phyloP scores from a whole-genome alignment of 2,329 filamentous ascomycete species.

The Colletotrichum echinochloae region DNA sequence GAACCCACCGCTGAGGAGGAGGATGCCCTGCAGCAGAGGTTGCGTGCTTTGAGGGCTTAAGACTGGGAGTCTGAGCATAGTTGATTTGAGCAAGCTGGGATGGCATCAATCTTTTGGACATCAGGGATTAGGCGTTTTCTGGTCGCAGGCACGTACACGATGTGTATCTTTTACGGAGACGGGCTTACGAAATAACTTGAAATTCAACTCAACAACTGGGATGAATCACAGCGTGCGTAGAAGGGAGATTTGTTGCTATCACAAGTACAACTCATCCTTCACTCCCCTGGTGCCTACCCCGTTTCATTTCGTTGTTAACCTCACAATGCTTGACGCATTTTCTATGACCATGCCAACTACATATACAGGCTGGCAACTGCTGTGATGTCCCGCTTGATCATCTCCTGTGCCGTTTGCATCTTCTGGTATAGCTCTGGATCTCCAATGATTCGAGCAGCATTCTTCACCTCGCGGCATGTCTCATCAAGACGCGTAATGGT shows the following conservation, averaged over 20 bases:
- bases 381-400: slow-evolving; percentile 96
- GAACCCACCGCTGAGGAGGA: slow-evolving; percentile 83
- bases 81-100: slow-evolving; percentile 4
- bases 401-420: slow-evolving; percentile 97
- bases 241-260: background rate
- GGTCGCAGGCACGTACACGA: slow-evolving; percentile 18
- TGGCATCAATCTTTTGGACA: slow-evolving; percentile 26
- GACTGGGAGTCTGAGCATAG: too few species aligned
- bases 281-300: background rate
- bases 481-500: slow-evolving; percentile 95
- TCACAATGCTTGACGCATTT: background rate
- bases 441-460: slow-evolving; percentile 93
- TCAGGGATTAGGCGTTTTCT: slow-evolving; percentile 24
- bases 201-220: background rate
- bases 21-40: slow-evolving; percentile 75
- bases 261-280: background rate
- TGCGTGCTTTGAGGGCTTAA: slow-evolving; percentile 67
- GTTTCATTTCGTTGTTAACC: background rate
- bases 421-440: slow-evolving; percentile 94
- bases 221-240: background rate
- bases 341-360: slow-evolving; percentile 57
- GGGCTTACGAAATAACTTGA: slow-evolving; percentile 2
- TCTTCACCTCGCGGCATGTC: slow-evolving; percentile 97
- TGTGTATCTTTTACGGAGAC: slow-evolving; percentile 5
- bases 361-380: slow-evolving; percentile 91